These are phyloP conservation scores for Mucor plumbeus DNA, from an alignment of 371 early-diverging fungal species.

Conservation along the genomic window DNA sequence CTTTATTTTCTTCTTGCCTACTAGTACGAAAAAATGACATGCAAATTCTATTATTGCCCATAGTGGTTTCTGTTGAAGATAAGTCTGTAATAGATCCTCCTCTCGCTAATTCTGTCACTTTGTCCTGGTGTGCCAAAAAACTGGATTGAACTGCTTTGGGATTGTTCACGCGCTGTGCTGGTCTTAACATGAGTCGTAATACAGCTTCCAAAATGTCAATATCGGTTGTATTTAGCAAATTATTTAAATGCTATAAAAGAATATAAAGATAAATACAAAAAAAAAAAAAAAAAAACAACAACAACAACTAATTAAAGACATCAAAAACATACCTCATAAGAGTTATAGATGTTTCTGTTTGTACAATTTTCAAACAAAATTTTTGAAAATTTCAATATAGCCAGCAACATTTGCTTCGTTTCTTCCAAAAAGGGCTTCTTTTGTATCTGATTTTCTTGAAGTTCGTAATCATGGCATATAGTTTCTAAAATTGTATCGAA, in stretches of 20 bases:
- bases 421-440: slow-evolving; percentile 54
- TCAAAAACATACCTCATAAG: slow-evolving; percentile 80
- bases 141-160: slow-evolving; percentile 71
- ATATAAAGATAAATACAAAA: slow-evolving; percentile 57
- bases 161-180: slow-evolving; percentile 79
- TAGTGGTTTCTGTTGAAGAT: neutral
- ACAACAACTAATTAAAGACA: too few relatives aligned
- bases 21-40: slow-evolving; percentile 29
- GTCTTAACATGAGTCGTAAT: slow-evolving; percentile 74
- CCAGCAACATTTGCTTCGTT: slow-evolving; percentile 64
- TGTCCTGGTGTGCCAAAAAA: slow-evolving; percentile 58
- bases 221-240: slow-evolving; percentile 73
- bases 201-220: slow-evolving; percentile 76
- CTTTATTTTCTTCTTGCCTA: slow-evolving; percentile 3
- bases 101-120: slow-evolving; percentile 29
- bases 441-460: slow-evolving; percentile 59
- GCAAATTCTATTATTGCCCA: neutral
- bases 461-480: slow-evolving; percentile 62
- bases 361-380: slow-evolving; percentile 91
- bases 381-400: slow-evolving; percentile 76
- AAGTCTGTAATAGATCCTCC: slow-evolving; percentile 18
- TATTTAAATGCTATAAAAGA: slow-evolving; percentile 51
- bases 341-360: slow-evolving; percentile 91
- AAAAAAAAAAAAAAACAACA: too few relatives aligned
- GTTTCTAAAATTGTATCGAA: slow-evolving; percentile 85